Evolutionary conservation across 495 filamentous ascomycete species (phyloP).

Genomic region (Xylaria venustula): DNA sequence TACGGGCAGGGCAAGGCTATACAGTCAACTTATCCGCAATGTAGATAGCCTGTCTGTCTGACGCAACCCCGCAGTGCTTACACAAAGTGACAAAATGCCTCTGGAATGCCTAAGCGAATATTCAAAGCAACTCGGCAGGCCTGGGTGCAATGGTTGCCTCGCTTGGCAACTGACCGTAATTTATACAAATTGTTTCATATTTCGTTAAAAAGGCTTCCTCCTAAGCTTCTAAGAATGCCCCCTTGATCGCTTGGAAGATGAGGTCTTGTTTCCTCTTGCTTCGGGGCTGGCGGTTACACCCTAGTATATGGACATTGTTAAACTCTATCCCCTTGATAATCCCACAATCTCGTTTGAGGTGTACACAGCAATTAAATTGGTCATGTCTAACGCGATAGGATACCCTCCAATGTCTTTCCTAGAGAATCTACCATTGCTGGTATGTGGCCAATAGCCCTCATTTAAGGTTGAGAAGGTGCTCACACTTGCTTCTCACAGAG

Average conservation of each 20-base stretch:
- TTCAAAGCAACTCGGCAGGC: too few species aligned
- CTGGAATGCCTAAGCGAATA: too few species aligned
- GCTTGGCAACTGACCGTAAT: background rate
- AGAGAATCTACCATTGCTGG: background rate
- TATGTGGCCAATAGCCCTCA: background rate
- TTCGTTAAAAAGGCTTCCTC: too few species aligned
- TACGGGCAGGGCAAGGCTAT: background rate
- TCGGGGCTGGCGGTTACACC: conserved; percentile 31
- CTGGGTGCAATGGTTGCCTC: too few species aligned
- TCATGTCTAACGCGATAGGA: background rate
- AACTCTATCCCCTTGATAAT: conserved; percentile 27
- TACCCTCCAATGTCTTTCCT: background rate
- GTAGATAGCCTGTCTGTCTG: too few species aligned
- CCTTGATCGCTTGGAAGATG: conserved; percentile 15
- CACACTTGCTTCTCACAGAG: background rate
- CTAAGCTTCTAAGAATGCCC: background rate
- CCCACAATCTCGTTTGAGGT: background rate
- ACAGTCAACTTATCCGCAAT: background rate
- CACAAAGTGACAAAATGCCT: too few species aligned
- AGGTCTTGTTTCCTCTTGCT: conserved; percentile 25
- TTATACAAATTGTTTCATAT: too few species aligned
- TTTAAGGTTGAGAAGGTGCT: too few species aligned
- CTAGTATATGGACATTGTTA: conserved; percentile 16
- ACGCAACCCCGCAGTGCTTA: too few species aligned
- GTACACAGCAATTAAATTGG: background rate